Evolutionary conservation across 352 stramenopile species (phyloP).

Genomic region (Phytophthora pluvialis): DNA sequence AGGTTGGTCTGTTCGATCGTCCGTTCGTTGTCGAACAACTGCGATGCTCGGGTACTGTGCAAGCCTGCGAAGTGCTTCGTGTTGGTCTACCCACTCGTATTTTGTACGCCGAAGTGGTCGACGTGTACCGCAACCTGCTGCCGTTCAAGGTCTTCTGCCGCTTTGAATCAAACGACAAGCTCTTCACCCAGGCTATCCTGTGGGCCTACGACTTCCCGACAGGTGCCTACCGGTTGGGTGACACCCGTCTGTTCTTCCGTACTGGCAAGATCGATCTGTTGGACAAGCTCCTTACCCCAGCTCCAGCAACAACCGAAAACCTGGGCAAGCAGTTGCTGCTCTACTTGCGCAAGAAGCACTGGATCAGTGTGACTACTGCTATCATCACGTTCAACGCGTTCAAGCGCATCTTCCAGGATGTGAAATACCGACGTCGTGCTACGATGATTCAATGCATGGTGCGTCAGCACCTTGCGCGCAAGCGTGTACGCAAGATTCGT

Average conservation of each 20-base stretch:
- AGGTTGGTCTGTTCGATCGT: constrained; percentile 80
- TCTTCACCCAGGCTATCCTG: constrained; percentile 88
- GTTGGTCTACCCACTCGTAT: constrained; percentile 87
- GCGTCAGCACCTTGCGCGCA: constrained; percentile 75
- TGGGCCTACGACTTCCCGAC: constrained; percentile 80
- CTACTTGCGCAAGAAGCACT: constrained; percentile 83
- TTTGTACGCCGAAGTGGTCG: constrained; percentile 85
- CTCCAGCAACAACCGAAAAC: constrained; percentile 35
- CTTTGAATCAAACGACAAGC: constrained; percentile 86
- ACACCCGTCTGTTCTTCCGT: constrained; percentile 85
- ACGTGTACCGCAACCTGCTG: constrained; percentile 80
- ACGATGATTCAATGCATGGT: constrained; percentile 84
- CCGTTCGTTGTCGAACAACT: constrained; percentile 81
- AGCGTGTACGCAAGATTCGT: constrained; percentile 66
- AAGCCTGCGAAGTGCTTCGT: constrained; percentile 83
- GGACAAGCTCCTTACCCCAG: constrained; percentile 76
- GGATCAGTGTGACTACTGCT: constrained; percentile 71
- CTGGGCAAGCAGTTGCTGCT: constrained; percentile 50
- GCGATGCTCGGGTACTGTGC: constrained; percentile 73
- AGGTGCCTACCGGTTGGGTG: constrained; percentile 77
- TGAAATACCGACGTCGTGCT: constrained; percentile 72
- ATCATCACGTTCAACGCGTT: constrained; percentile 79
- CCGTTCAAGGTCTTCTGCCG: constrained; percentile 64
- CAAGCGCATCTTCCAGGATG: constrained; percentile 71
- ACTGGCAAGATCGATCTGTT: constrained; percentile 88